phyloP scores from a whole-genome alignment of 2,329 filamentous ascomycete genomes.

The Sporothrix pallida region DNA sequence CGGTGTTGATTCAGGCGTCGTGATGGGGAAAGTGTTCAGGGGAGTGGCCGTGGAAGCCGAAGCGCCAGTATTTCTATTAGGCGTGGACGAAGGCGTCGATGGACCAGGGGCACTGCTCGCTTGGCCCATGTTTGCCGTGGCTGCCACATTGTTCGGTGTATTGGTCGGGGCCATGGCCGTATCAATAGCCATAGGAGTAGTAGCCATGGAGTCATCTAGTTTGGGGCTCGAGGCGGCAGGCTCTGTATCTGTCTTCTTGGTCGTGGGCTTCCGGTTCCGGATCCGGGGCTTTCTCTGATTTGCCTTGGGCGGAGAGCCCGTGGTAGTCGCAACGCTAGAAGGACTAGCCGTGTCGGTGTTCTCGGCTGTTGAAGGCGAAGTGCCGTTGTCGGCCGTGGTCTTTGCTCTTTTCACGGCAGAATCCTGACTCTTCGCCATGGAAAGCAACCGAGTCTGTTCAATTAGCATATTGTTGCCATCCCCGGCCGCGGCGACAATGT shows the following conservation, averaged over 20 bases:
- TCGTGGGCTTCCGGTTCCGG: background rate
- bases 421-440: constrained; percentile 6
- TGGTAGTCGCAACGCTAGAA: too few species aligned
- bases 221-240: too few species aligned
- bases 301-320: background rate
- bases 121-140: background rate
- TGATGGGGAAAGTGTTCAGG: background rate
- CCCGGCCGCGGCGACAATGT: constrained; percentile 32
- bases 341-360: background rate
- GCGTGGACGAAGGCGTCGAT: background rate
- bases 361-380: background rate
- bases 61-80: background rate
- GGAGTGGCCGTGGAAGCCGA: background rate
- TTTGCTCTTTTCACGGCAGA: background rate
- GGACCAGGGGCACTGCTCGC: background rate
- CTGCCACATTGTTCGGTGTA: background rate
- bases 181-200: too few species aligned
- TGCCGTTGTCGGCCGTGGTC: background rate
- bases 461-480: constrained; percentile 34
- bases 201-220: too few species aligned
- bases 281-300: background rate
- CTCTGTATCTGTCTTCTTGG: background rate
- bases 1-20: too few species aligned
- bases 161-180: too few species aligned
- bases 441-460: constrained; percentile 35